A percentile compares a stretch with the other conserved stretches of the same genome.
phyloP scores from a whole-genome alignment of 2,329 filamentous ascomycete genomes.

The Paecilomyces formosus region DNA sequence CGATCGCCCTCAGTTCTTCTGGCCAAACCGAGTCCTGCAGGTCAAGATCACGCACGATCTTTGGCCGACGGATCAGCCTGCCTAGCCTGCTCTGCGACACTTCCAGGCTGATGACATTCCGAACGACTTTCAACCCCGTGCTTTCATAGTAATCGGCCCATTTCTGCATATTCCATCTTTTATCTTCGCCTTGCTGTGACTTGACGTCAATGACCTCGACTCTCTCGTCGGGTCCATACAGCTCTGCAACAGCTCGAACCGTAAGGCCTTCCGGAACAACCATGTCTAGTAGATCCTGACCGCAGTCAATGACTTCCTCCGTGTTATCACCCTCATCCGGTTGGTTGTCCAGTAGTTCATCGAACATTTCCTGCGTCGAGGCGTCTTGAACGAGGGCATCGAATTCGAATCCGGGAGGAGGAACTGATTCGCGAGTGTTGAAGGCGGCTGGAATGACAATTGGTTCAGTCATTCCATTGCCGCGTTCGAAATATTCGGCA shows the following conservation, averaged over 20 bases:
- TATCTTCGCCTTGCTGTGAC: constrained; percentile 58
- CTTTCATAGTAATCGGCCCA: constrained; percentile 63
- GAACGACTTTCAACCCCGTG: constrained; percentile 52
- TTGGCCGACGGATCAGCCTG: constrained; percentile 54
- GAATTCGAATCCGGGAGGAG: constrained; percentile 15
- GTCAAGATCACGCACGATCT: constrained; percentile 57
- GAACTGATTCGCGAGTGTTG: constrained; percentile 47
- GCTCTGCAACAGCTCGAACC: constrained; percentile 55
- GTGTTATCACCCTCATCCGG: constrained; percentile 18
- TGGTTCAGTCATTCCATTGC: constrained; percentile 58
- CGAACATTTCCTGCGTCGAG: constrained; percentile 32
- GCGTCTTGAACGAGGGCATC: constrained; percentile 25
- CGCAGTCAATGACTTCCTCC: constrained; percentile 48
- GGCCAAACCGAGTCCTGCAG: constrained; percentile 47
- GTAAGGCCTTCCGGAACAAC: constrained; percentile 58
- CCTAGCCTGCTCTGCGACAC: constrained; percentile 59
- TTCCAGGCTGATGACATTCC: constrained; percentile 63
- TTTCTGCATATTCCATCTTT: constrained; percentile 57
- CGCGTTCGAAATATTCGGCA: constrained; percentile 55
- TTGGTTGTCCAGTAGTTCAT: constrained; percentile 27
- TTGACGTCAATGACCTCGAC: constrained; percentile 65
- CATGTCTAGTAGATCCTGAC: constrained; percentile 61
- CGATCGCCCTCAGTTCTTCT: constrained; percentile 43
- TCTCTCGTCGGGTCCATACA: constrained; percentile 55
- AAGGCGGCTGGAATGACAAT: constrained; percentile 56